These are phyloP conservation scores for Penicillium sp. DNA, from an alignment of 2,329 filamentous ascomycete genomes.

Conservation along the genomic window DNA sequence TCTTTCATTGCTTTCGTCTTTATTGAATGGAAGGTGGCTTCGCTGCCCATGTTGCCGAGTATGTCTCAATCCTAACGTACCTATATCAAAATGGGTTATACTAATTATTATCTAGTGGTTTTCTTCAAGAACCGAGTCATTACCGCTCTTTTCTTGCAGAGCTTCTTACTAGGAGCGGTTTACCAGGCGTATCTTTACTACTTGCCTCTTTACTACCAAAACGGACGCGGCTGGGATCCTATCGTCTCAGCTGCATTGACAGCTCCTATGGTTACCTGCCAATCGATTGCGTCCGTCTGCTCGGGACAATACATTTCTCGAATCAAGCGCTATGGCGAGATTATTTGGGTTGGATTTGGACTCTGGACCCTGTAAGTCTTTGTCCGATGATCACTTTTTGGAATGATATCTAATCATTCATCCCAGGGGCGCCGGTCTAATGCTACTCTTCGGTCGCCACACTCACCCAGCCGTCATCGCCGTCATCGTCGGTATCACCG, in stretches of 20 bases:
- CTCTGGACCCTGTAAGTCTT: slow-evolving; percentile 48
- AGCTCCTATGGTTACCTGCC: slow-evolving; percentile 51
- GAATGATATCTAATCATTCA: neutral
- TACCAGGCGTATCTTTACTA: slow-evolving; percentile 64
- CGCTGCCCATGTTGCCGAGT: slow-evolving; percentile 59
- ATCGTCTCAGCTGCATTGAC: slow-evolving; percentile 54
- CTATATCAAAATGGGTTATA: neutral
- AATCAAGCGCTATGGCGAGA: slow-evolving; percentile 57
- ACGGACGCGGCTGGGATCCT: slow-evolving; percentile 49
- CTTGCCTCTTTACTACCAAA: slow-evolving; percentile 63
- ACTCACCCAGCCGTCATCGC: slow-evolving; percentile 52
- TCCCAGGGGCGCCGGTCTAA: slow-evolving; percentile 51
- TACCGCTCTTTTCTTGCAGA: slow-evolving; percentile 57
- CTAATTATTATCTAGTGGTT: slow-evolving; percentile 26
- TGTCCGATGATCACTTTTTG: neutral
- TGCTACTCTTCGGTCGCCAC: slow-evolving; percentile 49
- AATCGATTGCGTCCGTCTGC: slow-evolving; percentile 39
- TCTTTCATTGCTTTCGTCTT: slow-evolving; percentile 53
- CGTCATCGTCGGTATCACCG: slow-evolving; percentile 52
- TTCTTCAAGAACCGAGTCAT: slow-evolving; percentile 59
- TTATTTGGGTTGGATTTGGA: slow-evolving; percentile 53
- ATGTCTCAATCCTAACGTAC: slow-evolving; percentile 7
- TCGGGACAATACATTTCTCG: slow-evolving; percentile 61
- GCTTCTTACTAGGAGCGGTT: slow-evolving; percentile 60
- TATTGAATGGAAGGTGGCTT: slow-evolving; percentile 57